Evolutionary conservation across 208 protist genomes (phyloP).

Genomic region (Endotrypanum monterogeii): DNA sequence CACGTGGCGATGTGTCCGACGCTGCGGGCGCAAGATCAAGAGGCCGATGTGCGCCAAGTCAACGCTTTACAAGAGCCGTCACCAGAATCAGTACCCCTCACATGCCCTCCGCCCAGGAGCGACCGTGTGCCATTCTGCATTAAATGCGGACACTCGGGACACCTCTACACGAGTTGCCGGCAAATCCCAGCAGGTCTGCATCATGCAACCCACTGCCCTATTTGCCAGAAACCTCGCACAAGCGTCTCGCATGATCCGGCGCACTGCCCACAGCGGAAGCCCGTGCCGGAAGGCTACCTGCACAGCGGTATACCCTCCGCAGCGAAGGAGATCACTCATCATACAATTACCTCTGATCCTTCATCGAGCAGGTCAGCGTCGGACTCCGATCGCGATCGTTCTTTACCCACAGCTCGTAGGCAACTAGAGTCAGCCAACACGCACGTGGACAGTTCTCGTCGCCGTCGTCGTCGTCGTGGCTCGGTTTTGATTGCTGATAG

Average conservation of each 20-base stretch:
- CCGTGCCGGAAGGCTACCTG: conserved; percentile 42
- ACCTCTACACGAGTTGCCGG: conserved; percentile 54
- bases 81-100: neutral
- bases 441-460: neutral
- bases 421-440: neutral
- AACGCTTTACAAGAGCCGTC: neutral
- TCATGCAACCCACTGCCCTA: conserved; percentile 54
- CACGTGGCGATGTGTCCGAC: conserved; percentile 76
- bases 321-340: neutral
- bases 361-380: neutral
- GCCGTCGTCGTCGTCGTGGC: conserved; percentile 13
- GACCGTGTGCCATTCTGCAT: conserved; percentile 58
- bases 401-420: neutral
- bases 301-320: conserved; percentile 33
- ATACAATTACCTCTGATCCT: too few species aligned
- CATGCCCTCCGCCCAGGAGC: neutral
- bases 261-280: conserved; percentile 56
- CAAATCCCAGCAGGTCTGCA: conserved; percentile 38
- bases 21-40: conserved; percentile 23
- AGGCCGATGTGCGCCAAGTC: neutral
- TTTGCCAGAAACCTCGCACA: conserved; percentile 39
- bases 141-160: conserved; percentile 56
- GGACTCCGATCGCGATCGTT: neutral
- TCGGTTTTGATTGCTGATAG: conserved; percentile 57
- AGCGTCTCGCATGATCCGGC: conserved; percentile 37